Conservation (phyloP, 352 stramenopile species). For the Lagenidium giganteum region DNA sequence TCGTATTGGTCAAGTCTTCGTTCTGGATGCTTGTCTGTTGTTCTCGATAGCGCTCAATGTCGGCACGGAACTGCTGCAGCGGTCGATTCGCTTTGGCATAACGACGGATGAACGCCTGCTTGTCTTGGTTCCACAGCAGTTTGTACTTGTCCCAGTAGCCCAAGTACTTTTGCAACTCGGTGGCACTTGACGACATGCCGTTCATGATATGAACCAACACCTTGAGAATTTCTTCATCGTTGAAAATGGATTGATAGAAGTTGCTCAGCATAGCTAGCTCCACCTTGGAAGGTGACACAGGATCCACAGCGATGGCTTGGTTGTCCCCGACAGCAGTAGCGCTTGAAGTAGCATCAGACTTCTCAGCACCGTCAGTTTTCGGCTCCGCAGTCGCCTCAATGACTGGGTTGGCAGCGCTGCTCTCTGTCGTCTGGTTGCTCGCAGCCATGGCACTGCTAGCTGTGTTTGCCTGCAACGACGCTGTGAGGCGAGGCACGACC, state of each 20-base stretch:
- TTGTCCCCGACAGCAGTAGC: not conserved
- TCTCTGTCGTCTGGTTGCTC: not conserved
- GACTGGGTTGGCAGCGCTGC: conserved; percentile 4
- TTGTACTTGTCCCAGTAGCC: conserved; percentile 93
- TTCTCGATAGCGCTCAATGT: conserved; percentile 85
- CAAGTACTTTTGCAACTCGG: conserved; percentile 90
- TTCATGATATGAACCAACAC: conserved; percentile 93
- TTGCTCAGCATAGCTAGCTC: conserved; percentile 27
- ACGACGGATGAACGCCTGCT: conserved; percentile 89
- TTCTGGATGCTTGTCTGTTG: conserved; percentile 85
- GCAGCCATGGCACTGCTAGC: too few species aligned
- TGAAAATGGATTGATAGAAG: conserved; percentile 89
- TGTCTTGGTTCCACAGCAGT: conserved; percentile 89
- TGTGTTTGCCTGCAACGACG: conserved; percentile 30
- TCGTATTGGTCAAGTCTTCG: conserved; percentile 86
- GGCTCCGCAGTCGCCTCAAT: not conserved
- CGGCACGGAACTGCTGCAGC: conserved; percentile 82
- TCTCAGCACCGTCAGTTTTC: not conserved
- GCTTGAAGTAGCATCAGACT: not conserved
- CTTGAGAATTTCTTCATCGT: conserved; percentile 92
- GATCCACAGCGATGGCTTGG: too few species aligned
- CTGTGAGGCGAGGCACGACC: conserved; percentile 77
- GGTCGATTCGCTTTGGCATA: conserved; percentile 90
- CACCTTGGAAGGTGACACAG: too few species aligned
- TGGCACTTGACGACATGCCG: conserved; percentile 87